Evolutionary conservation across 768 basidiomycete species (phyloP), one percentile per base, ranked within the genome.

Genomic region (Auriscalpium microsporum): DNA sequence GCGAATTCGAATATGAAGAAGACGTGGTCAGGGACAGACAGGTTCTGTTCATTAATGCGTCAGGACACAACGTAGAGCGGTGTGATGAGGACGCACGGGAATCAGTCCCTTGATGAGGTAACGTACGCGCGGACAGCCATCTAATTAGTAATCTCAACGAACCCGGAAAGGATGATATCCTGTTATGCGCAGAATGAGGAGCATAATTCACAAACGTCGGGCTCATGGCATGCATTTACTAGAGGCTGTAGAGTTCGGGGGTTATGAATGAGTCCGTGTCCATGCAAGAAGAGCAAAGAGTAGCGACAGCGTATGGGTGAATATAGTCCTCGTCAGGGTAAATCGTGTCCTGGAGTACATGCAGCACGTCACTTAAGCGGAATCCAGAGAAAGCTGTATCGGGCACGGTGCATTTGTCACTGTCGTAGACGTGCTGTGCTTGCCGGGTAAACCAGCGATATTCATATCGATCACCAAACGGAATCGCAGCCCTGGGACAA

Each of bases 391-490:
- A 13, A 71, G 64, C 45, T 65, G 54, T 50, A 67, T 71, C 3
- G 74, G 75, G 33, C 65, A 68, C 4, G 68, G 59, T 1, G 68
- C 73, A 59, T 61, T 63, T 19, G 57, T 60, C 17, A 70, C 69
- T 3, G 62, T 58, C 4, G 65, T 73, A 4, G 66, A 67, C 5
- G 69, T 71, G 7, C 52, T 51, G 14, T 68, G 62, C 19, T 62
- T 67, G 10, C 51, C 56, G 56, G 66, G 50, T 45, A 76, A 63
- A 9, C 75, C 75, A 16, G 67, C 60, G 44, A 77, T 75, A 17
- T 58, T 52, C 67, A 72, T 62, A 58, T 67, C 56, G 10, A 69
- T 37, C 11, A 69, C 64, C n/a, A 77, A 55, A 35, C 68, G 64
- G 54, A 77, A 63, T 55, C 66, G 67, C 46, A 76, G 66, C 14